Evolutionary conservation across 108 stramenopile species (phyloP).

Genomic region (Skeletonema grethae): DNA sequence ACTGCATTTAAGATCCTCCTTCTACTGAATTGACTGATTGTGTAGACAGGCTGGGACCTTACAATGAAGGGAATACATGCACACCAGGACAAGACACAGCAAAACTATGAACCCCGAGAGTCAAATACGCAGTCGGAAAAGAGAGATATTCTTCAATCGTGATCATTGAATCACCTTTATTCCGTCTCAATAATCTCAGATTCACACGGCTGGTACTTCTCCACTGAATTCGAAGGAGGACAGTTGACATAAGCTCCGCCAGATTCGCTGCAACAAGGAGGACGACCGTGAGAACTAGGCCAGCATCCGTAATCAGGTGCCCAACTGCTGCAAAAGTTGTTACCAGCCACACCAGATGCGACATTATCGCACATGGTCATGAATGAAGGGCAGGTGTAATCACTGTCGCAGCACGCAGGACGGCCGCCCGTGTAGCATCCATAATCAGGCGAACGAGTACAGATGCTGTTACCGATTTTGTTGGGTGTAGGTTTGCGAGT

Average conservation of each 20-base stretch:
- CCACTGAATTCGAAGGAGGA: neutral
- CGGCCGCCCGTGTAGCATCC: neutral
- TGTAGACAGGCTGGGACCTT: neutral
- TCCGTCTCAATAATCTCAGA: neutral
- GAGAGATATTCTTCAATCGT: neutral
- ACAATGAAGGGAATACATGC: neutral
- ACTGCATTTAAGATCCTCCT: no score
- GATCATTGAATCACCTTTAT: neutral
- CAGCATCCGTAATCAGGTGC: neutral
- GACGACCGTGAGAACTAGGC: neutral
- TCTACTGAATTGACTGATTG: neutral
- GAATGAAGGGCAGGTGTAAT: neutral
- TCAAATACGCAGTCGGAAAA: neutral
- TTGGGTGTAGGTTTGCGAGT: no score
- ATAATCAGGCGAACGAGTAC: neutral
- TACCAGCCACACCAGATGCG: neutral
- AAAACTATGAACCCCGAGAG: neutral
- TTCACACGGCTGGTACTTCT: neutral
- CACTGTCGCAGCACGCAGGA: neutral
- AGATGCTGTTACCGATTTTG: no score
- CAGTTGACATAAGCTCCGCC: neutral
- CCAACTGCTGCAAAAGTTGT: neutral
- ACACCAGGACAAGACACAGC: neutral
- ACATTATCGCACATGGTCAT: neutral
- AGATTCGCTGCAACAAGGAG: neutral